phyloP scores from a whole-genome alignment of 2,329 filamentous ascomycete genomes.

The Xylariaceae sp. region DNA sequence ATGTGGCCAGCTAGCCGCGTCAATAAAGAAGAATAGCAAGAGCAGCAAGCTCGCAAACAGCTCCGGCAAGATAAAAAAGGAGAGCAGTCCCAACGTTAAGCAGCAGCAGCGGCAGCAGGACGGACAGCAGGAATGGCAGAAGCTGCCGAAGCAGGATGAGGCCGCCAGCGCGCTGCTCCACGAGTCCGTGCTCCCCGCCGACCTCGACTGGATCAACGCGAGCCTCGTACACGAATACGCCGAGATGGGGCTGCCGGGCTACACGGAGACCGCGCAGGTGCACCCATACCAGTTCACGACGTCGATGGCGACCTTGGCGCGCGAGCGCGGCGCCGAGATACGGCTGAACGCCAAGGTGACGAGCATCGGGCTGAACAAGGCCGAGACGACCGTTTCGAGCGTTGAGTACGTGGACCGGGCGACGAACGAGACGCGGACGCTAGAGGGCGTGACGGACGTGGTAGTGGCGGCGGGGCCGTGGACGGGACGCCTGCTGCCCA shows the following conservation, averaged over 20 bases:
- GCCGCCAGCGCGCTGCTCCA: slow-evolving; percentile 51
- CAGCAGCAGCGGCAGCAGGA: slow-evolving; percentile 25
- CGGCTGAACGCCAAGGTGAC: slow-evolving; percentile 69
- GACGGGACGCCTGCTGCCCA: slow-evolving; percentile 62
- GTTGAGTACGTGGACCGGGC: slow-evolving; percentile 62
- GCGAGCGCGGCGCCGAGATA: slow-evolving; percentile 69
- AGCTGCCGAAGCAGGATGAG: slow-evolving; percentile 61
- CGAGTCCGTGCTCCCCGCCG: slow-evolving; percentile 67
- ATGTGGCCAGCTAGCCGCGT: slow-evolving; percentile 63
- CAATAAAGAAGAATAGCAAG: slow-evolving; percentile 33
- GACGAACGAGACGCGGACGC: slow-evolving; percentile 38
- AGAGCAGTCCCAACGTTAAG: slow-evolving; percentile 9
- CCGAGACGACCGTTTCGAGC: slow-evolving; percentile 55
- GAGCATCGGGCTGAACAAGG: slow-evolving; percentile 58
- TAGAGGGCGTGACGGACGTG: slow-evolving; percentile 55
- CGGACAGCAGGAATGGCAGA: slow-evolving; percentile 57
- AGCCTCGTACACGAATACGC: slow-evolving; percentile 71
- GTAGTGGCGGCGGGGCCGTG: slow-evolving; percentile 64
- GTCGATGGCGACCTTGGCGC: slow-evolving; percentile 75
- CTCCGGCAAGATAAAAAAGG: slow-evolving; percentile 33
- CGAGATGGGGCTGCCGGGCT: slow-evolving; percentile 73
- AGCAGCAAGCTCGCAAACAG: slow-evolving; percentile 31
- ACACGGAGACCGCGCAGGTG: slow-evolving; percentile 85
- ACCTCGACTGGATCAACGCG: slow-evolving; percentile 82
- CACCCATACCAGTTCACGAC: slow-evolving; percentile 92